Base-by-base conservation (phyloP, 495 filamentous ascomycete genomes). In the Clohesyomyces aquaticus region DNA sequence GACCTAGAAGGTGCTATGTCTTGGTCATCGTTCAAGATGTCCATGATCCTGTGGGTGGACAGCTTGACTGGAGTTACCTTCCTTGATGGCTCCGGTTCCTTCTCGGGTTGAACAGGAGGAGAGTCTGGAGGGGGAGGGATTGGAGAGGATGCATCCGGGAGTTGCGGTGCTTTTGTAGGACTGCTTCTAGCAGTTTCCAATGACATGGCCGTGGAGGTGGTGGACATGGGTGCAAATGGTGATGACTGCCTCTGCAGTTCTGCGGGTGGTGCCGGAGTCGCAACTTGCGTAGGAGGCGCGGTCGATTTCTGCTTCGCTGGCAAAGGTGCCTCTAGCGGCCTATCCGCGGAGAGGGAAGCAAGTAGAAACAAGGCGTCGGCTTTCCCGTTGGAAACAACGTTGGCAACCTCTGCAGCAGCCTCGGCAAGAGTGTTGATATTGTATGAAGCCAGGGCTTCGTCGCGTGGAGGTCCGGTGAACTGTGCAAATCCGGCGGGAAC, bases 401-500 rank as follows among this genome's bases (percentile, higher is more conserved):
- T 55, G 19, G 66, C 67, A 14, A 70, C 23, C 16, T 55, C 46
- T 8, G 16, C 16, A 11, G 67, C 62, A 12, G 67, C 67, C 14
- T 66, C 63, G 41, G 49, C 26, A 6, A 70, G 54, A 32, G 23
- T 63, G 9, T 6, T 29, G 22, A 70, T 26, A 28, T 66, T 55
- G 29, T 51, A 58, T 16, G 28, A 22, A 16, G 59, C 64, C 6
- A 59, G 26, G 11, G 64, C 64, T 19, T 64, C 52, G 18, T 49
- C 42, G 23, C 68, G 59, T 22, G 67, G 63, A n/a, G 59, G 64
- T 12, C 64, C 68, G 29, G 52, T 58, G 35, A 61, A 71, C 12
- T 32, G 23, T 3, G 59, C 68, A 45, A 71, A 71, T 10, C 56
- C 57, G 21, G 29, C 52, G 11, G 63, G 59, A 25, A 67, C 23